phyloP scores from a whole-genome alignment of 78 protist species.

The Cavenderia fasciculata region DNA sequence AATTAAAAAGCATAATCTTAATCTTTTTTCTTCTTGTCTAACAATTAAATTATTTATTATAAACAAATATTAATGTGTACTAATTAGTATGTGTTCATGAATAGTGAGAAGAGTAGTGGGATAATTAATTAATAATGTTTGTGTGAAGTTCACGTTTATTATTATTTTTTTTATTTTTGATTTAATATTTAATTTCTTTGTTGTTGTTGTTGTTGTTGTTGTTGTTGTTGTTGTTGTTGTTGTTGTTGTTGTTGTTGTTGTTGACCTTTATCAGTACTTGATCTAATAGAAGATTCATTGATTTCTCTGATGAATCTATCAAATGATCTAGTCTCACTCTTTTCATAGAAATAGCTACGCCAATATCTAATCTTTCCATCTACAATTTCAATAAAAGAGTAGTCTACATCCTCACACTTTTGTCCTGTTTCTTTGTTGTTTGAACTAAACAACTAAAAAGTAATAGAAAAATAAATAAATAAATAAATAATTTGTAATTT shows the following conservation, averaged over 20 bases:
- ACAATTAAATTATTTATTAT: background rate
- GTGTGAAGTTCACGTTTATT: conserved; percentile 17
- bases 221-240: background rate
- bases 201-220: background rate
- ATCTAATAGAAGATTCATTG: too few relatives aligned
- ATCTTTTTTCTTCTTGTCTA: conserved; percentile 28
- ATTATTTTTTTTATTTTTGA: conserved; percentile 9
- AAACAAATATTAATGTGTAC: too few relatives aligned
- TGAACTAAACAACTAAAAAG: conserved; percentile 3
- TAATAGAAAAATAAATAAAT: background rate
- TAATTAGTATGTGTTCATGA: too few relatives aligned
- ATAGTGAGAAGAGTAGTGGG: too few relatives aligned
- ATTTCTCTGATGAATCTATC: too few relatives aligned
- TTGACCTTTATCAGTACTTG: too few relatives aligned
- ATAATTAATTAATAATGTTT: conserved; percentile 6
- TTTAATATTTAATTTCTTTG: background rate
- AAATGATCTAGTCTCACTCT: too few relatives aligned
- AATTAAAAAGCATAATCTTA: conserved; percentile 3
- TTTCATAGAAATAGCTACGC: conserved; percentile 36
- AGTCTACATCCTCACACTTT: conserved; percentile 46
- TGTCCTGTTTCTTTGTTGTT: conserved; percentile 14
- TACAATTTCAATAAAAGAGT: background rate
- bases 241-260: background rate
- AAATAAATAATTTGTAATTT: background rate
- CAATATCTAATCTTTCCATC: conserved; percentile 35